Percentiles rank a stretch among this genome's conserved stretches.
Evolutionary conservation across 106 monocot species (phyloP).

Genomic region (Platanthera zijinensis): DNA sequence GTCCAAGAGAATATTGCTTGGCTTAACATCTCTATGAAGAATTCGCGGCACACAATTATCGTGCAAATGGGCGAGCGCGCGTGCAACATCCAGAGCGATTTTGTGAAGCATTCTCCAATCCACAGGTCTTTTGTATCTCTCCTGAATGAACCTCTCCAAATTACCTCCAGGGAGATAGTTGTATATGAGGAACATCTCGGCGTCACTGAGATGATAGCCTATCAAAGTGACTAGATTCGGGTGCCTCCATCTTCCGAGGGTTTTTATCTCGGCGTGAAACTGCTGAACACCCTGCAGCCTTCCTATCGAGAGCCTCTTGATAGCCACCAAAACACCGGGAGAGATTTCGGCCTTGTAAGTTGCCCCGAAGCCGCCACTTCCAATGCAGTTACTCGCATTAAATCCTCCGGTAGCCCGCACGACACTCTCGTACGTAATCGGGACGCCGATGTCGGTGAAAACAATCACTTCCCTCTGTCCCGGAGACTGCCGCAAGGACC

Average conservation of each 20-base stretch:
- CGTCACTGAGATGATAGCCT: conserved; percentile 81
- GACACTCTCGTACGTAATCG: conserved; percentile 56
- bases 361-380: conserved; percentile 67
- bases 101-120: conserved; percentile 95
- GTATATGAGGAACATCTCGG: conserved; percentile 79
- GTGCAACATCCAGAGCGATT: conserved; percentile 80
- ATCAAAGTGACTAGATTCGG: conserved; percentile 91
- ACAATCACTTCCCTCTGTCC: conserved; percentile 53
- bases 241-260: conserved; percentile 87
- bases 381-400: conserved; percentile 69
- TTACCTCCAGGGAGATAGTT: conserved; percentile 72
- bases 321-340: conserved; percentile 60
- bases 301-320: conserved; percentile 62
- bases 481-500: conserved; percentile 17
- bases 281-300: conserved; percentile 69
- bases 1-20: conserved; percentile 71
- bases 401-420: conserved; percentile 64
- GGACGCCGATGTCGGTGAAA: conserved; percentile 57
- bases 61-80: conserved; percentile 63
- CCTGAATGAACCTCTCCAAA: conserved; percentile 68
- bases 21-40: conserved; percentile 72
- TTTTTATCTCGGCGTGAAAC: conserved; percentile 83
- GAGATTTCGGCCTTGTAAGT: conserved; percentile 71
- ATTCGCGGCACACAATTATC: conserved; percentile 63
- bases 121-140: conserved; percentile 48